Conservation (phyloP, 805 yeast species). For the Saccharomycopsis sp. region DNA sequence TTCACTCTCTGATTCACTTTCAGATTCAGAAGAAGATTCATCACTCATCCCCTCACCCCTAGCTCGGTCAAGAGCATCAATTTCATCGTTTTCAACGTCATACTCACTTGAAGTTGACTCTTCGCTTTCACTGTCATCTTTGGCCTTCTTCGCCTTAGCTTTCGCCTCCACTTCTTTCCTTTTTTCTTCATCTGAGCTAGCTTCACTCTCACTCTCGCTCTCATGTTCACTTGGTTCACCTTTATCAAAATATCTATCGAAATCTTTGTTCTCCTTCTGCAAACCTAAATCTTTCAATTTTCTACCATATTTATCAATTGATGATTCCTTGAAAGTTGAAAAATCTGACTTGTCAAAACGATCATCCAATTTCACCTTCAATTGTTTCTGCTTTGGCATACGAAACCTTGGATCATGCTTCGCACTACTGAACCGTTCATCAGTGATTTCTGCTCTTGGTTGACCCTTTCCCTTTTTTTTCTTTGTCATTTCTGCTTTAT, state of each 20-base stretch:
- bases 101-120: conserved; percentile 30
- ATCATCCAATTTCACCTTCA: conserved; percentile 74
- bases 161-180: conserved; percentile 50
- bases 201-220: conserved; percentile 18
- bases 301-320: conserved; percentile 85
- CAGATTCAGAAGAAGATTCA: conserved; percentile 33
- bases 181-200: conserved; percentile 16
- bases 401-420: conserved; percentile 86
- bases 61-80: conserved; percentile 25
- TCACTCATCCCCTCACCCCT: conserved; percentile 26
- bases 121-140: conserved; percentile 35
- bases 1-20: conserved; percentile 36
- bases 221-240: conserved; percentile 26
- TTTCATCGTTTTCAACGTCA: conserved; percentile 26
- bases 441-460: conserved; percentile 49
- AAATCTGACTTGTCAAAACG: conserved; percentile 65
- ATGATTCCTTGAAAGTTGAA: conserved; percentile 51
- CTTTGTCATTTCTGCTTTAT: conserved; percentile 7
- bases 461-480: conserved; percentile 26
- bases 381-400: conserved; percentile 58
- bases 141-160: conserved; percentile 48
- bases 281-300: conserved; percentile 37
- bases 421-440: conserved; percentile 71
- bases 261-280: conserved; percentile 40
- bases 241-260: conserved; percentile 61